These are phyloP conservation scores for Alliaria petiolata DNA, from an alignment of 345 rosid genomes.

Conservation along the genomic window DNA sequence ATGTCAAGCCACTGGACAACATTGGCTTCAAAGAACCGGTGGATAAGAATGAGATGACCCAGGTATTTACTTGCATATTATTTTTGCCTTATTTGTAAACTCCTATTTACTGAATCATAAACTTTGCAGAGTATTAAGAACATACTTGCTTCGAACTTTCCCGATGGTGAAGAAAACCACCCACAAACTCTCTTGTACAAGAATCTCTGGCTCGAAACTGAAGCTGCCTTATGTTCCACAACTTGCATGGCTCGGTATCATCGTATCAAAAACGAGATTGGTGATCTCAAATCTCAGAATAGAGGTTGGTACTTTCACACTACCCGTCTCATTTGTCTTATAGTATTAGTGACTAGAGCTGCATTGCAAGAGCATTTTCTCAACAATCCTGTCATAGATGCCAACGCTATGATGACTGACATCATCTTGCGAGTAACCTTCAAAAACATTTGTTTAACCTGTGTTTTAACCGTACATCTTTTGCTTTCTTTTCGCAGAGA, in stretches of 20 bases:
- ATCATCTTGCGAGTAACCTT: neutral
- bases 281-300: constrained; percentile 33
- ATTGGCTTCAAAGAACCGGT: constrained; percentile 23
- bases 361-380: constrained; percentile 5
- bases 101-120: constrained; percentile 21
- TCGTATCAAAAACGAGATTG: constrained; percentile 57
- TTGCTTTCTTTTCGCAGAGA: constrained; percentile 17
- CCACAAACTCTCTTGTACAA: constrained; percentile 63
- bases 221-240: constrained; percentile 72
- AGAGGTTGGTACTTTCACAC: constrained; percentile 38
- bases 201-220: constrained; percentile 97
- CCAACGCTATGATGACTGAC: neutral
- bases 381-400: too few relatives aligned
- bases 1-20: constrained; percentile 30
- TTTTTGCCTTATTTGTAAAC: neutral
- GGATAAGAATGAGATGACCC: constrained; percentile 53
- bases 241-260: constrained; percentile 64
- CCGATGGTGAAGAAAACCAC: constrained; percentile 47
- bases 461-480: too few relatives aligned
- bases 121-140: constrained; percentile 67
- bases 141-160: constrained; percentile 59
- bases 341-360: neutral
- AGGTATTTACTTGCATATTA: constrained; percentile 43
- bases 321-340: neutral
- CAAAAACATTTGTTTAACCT: neutral